phyloP scores from a whole-genome alignment of 768 basidiomycete genomes.

The Termitomyces eurrhizus region DNA sequence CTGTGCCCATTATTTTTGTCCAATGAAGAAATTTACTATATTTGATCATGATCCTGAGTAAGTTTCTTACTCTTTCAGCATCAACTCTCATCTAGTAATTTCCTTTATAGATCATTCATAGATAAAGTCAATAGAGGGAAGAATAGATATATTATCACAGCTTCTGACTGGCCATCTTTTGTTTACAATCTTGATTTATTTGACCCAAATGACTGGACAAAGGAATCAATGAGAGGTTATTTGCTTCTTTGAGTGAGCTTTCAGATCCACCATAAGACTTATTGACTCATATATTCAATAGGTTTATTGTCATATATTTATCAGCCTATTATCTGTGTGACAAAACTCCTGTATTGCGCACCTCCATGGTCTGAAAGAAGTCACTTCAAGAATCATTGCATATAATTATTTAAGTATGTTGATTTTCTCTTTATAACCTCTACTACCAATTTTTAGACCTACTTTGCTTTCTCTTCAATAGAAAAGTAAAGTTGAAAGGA shows the following conservation, averaged over 20 bases:
- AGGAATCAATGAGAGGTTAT: neutral
- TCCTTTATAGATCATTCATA: neutral
- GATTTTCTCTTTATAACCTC: no score
- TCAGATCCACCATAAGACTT: neutral
- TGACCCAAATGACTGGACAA: neutral
- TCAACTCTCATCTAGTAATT: no score
- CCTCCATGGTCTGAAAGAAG: no score
- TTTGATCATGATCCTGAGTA: neutral
- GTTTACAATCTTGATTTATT: neutral
- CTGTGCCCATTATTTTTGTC: neutral
- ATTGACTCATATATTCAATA: neutral
- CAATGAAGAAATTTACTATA: neutral
- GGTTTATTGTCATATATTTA: neutral
- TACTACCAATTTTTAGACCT: no score
- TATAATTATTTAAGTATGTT: no score
- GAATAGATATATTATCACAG: neutral
- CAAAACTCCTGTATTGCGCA: no score
- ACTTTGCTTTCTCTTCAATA: no score
- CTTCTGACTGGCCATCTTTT: neutral
- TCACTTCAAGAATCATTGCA: no score
- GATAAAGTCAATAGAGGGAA: neutral
- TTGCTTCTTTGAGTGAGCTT: neutral
- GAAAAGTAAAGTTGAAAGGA: neutral
- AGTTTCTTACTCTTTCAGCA: neutral
- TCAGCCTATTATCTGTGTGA: no score